Conservation (phyloP, 768 basidiomycete species). For the Leucocoprinus sp. region DNA sequence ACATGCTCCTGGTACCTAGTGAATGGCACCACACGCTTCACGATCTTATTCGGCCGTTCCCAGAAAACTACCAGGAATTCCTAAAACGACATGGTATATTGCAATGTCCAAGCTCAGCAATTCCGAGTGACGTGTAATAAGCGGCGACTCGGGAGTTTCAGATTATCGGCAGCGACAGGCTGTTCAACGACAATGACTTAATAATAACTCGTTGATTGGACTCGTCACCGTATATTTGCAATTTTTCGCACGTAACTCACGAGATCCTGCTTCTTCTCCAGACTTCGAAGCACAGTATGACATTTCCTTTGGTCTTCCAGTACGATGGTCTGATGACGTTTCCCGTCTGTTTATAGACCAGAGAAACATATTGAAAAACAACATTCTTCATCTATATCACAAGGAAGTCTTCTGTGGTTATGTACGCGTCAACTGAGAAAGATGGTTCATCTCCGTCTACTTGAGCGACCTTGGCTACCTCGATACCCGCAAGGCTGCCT, state of each 20-base stretch:
- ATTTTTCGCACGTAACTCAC: slow-evolving; percentile 4
- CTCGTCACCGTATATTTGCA: slow-evolving; percentile 4
- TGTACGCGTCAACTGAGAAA: slow-evolving; percentile 49
- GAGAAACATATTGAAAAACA: neutral
- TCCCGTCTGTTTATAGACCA: slow-evolving; percentile 11
- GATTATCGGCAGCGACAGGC: too few relatives aligned
- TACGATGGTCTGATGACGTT: slow-evolving; percentile 11
- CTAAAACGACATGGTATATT: too few relatives aligned
- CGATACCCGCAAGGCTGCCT: slow-evolving; percentile 74
- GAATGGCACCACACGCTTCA: slow-evolving; percentile 3
- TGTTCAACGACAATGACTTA: too few relatives aligned
- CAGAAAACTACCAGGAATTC: slow-evolving; percentile 12
- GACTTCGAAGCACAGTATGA: slow-evolving; percentile 5
- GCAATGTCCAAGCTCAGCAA: slow-evolving; percentile 12
- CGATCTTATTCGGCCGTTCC: slow-evolving; percentile 10
- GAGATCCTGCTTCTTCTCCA: slow-evolving; percentile 1
- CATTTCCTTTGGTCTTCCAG: slow-evolving; percentile 3
- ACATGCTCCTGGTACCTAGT: too few relatives aligned
- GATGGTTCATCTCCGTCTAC: slow-evolving; percentile 32
- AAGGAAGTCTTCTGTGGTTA: slow-evolving; percentile 50
- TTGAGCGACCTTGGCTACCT: slow-evolving; percentile 50
- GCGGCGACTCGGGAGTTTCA: too few relatives aligned
- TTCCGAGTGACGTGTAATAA: too few relatives aligned
- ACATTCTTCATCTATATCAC: slow-evolving; percentile 17
- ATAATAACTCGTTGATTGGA: too few relatives aligned